phyloP scores from a whole-genome alignment of 345 rosid genomes.

The Salix caprea region DNA sequence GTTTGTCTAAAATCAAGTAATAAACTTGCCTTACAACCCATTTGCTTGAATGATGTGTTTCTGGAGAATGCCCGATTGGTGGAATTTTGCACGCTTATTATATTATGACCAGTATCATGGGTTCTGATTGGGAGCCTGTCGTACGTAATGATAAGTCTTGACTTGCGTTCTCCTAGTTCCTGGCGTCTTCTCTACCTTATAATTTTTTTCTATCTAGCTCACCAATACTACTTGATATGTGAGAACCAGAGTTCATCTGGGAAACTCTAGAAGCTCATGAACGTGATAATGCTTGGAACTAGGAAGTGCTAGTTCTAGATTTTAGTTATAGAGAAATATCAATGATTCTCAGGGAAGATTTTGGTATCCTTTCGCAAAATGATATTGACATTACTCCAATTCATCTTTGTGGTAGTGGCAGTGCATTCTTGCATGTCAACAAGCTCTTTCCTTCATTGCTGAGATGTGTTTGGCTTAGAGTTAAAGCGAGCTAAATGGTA shows the following conservation, averaged over 20 bases:
- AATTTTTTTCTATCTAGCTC: not conserved
- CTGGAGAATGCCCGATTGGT: not conserved
- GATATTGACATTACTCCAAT: too few species aligned
- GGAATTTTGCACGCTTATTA: not conserved
- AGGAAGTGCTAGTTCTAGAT: too few species aligned
- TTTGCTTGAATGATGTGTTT: not conserved
- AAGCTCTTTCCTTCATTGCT: too few species aligned
- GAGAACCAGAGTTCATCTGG: not conserved
- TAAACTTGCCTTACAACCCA: not conserved
- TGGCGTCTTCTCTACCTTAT: not conserved
- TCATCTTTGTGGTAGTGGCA: too few species aligned
- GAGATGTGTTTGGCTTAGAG: too few species aligned
- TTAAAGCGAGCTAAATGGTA: too few species aligned
- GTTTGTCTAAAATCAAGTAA: not conserved
- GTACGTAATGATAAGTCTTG: not conserved
- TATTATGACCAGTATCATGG: not conserved
- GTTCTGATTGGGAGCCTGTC: not conserved
- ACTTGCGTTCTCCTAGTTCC: not conserved
- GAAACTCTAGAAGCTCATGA: too few species aligned
- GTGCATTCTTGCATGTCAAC: too few species aligned
- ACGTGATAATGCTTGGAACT: too few species aligned
- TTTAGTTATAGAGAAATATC: too few species aligned
- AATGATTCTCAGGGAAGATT: too few species aligned
- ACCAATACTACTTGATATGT: not conserved
- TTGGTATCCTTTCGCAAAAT: too few species aligned